phyloP scores from a whole-genome alignment of 2,329 filamentous ascomycete species.

The Plectosphaerella sp. region DNA sequence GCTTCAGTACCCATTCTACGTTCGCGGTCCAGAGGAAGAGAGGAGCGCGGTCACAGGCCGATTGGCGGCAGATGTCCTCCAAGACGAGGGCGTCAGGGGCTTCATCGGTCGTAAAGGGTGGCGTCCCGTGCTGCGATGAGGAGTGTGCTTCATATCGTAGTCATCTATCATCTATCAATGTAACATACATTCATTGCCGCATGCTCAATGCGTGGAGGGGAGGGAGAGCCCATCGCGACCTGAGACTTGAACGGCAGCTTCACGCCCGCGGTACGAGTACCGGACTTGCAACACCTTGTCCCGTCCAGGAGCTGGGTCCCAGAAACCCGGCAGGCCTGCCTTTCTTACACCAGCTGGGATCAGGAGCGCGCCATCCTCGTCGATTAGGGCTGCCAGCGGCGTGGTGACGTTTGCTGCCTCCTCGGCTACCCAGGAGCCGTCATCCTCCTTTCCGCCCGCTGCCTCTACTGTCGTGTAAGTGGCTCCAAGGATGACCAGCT shows the following conservation, averaged over 20 bases:
- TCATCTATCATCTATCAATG: background rate
- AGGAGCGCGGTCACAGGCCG: constrained; percentile 64
- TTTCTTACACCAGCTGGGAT: constrained; percentile 38
- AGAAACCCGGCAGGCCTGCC: constrained; percentile 42
- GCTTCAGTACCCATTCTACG: constrained; percentile 54
- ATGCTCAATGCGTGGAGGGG: constrained; percentile 2
- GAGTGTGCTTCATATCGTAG: background rate
- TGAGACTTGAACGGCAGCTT: constrained; percentile 28
- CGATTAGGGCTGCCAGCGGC: constrained; percentile 40
- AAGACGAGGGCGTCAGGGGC: constrained; percentile 53
- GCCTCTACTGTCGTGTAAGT: constrained; percentile 36
- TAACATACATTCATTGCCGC: background rate
- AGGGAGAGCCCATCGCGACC: constrained; percentile 27
- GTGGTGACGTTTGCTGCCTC: constrained; percentile 47
- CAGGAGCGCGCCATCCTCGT: constrained; percentile 25
- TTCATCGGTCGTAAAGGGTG: constrained; percentile 58
- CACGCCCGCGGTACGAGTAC: constrained; percentile 34
- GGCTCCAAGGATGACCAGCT: constrained; percentile 44
- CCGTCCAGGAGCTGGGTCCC: constrained; percentile 40
- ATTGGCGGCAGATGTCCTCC: constrained; percentile 52
- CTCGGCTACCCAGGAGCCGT: constrained; percentile 24
- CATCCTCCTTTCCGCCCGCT: constrained; percentile 15
- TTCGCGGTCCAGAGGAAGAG: constrained; percentile 56
- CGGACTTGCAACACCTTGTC: constrained; percentile 41
- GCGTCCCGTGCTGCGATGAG: constrained; percentile 39